Evolutionary conservation across 768 basidiomycete species (phyloP), one percentile per base, ranked within the genome.

Genomic region (Naganishia kalamii): DNA sequence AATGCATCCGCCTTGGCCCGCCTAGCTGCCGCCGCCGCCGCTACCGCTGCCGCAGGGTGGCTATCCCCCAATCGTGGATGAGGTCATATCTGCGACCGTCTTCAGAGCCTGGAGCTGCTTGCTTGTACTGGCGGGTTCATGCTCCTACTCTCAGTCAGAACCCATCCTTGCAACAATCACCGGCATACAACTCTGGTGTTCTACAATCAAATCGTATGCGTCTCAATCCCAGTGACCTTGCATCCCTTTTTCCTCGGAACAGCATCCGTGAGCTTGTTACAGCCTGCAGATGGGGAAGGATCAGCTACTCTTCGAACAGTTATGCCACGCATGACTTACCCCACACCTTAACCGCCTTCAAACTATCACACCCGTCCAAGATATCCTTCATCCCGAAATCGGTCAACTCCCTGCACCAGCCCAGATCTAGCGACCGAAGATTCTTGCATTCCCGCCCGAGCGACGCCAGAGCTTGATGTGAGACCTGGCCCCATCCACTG

Each of bases 381-480:
- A 92, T 79, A 15, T 80, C 83, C 76, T 89, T 87, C 68, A 97
- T 79, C 3, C 88, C 81, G 72, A 88, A 92, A 77, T 98, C 88
- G 65, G 92, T 87, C 43, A 89, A 82, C 23, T 84, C 82, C 51
- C 93, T 80, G 70, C 92, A 92, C 84, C 88, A 98, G 0, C 92
- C 88, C 2, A 92, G 77, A 72, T 98, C 89, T 43, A 97, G 67
- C 72, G 80, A 82, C 70, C 74, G 78, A 73, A 94, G 67, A 37
- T 81, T 78, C 2, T 69, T 72, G 17, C 77, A 80, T 11, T 40
- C 75, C 25, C 30, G 44, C 13, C 70, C 78, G 19, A 84, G 74
- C 15, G 65, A 44, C 57, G 65, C 66, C 30, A 88, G 74, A 1
- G 80, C 76, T 13, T 84, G 84, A 35, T 82, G 80, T 0, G 82